phyloP scores from a whole-genome alignment of 257 asterid genomes.

The Primulina tabacum region DNA sequence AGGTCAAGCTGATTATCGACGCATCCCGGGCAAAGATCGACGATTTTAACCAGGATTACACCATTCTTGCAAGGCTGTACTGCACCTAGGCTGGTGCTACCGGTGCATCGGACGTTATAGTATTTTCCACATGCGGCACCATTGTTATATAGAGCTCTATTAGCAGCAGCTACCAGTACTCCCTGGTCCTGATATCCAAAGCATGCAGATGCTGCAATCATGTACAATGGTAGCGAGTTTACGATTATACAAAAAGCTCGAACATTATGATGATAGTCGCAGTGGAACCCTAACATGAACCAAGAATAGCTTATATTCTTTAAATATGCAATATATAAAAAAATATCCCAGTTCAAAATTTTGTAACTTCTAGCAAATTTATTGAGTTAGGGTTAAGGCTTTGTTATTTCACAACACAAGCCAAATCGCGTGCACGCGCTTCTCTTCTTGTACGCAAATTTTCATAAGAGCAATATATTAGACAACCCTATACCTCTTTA shows the following conservation, averaged over 20 bases:
- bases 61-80: constrained; percentile 32
- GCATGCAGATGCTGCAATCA: constrained; percentile 35
- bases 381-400: too few relatives aligned
- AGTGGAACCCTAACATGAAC: too few relatives aligned
- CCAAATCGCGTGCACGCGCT: too few relatives aligned
- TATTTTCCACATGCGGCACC: constrained; percentile 32
- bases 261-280: background rate
- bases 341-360: too few relatives aligned
- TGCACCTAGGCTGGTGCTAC: constrained; percentile 24
- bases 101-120: constrained; percentile 33
- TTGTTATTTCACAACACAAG: too few relatives aligned
- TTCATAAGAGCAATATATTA: too few relatives aligned
- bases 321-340: too few relatives aligned
- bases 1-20: constrained; percentile 35
- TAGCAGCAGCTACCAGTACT: constrained; percentile 39
- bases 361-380: too few relatives aligned
- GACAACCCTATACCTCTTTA: too few relatives aligned
- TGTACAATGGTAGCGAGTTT: background rate
- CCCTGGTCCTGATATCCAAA: constrained; percentile 29
- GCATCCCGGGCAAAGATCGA: constrained; percentile 37
- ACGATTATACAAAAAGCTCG: background rate
- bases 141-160: constrained; percentile 27
- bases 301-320: too few relatives aligned
- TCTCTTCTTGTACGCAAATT: too few relatives aligned
- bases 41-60: constrained; percentile 28